Evolutionary conservation across 139 green algal species (phyloP).

Genomic region (Chlamydomonas eustigma): DNA sequence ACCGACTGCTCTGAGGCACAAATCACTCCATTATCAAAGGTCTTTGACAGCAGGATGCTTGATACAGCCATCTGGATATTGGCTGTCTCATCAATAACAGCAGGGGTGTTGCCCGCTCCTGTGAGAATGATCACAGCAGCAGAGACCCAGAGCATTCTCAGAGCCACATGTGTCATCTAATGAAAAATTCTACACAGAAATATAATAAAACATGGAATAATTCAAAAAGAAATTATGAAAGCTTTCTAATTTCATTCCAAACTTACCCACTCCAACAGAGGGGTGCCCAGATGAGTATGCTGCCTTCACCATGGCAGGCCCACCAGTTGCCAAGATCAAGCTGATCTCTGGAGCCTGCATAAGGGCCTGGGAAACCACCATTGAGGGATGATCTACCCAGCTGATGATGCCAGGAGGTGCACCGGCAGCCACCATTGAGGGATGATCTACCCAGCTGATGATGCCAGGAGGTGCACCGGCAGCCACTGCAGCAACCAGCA

Average conservation of each 20-base stretch:
- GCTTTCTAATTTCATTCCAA: too few relatives aligned
- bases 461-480: constrained; percentile 56
- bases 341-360: constrained; percentile 55
- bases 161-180: too few relatives aligned
- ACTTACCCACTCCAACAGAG: constrained; percentile 57
- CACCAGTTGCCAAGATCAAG: constrained; percentile 65
- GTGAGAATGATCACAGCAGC: not conserved
- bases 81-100: constrained; percentile 64
- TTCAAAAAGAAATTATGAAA: too few relatives aligned
- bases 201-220: too few relatives aligned
- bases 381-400: constrained; percentile 56
- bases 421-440: constrained; percentile 54
- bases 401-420: constrained; percentile 55
- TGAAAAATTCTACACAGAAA: too few relatives aligned
- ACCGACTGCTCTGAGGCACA: constrained; percentile 66
- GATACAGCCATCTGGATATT: constrained; percentile 52
- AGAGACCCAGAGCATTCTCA: too few relatives aligned
- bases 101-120: constrained; percentile 62
- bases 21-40: constrained; percentile 73
- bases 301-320: constrained; percentile 61
- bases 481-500: constrained; percentile 56
- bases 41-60: constrained; percentile 54
- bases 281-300: constrained; percentile 64
- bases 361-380: constrained; percentile 51
- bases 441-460: constrained; percentile 59